phyloP scores from a whole-genome alignment of 2,329 filamentous ascomycete species.

The Pseudocercospora fijiensis region DNA sequence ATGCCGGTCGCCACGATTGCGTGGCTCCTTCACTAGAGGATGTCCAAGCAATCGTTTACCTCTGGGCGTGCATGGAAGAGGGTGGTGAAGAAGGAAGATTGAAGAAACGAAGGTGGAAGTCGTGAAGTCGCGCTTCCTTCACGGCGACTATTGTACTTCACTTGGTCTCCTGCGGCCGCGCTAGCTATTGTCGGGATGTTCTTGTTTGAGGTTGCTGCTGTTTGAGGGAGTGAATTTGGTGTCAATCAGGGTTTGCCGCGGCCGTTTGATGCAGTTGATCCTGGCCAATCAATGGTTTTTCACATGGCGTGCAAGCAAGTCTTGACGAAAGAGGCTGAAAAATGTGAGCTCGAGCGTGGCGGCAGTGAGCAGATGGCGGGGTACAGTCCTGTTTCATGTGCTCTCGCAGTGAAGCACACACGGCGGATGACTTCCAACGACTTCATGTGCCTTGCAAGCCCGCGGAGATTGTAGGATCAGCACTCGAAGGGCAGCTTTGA shows the following conservation, averaged over 20 bases:
- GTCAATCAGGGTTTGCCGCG: constrained; percentile 8
- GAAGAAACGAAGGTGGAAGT: background rate
- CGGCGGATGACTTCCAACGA: background rate
- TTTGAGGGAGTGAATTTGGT: constrained; percentile 7
- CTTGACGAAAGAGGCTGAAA: constrained; percentile 5
- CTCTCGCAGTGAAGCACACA: background rate
- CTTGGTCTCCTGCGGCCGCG: background rate
- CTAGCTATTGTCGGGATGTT: constrained; percentile 4
- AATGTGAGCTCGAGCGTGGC: background rate
- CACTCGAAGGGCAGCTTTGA: background rate
- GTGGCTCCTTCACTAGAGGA: constrained; percentile 6
- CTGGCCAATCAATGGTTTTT: background rate
- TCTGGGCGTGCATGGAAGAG: constrained; percentile 3
- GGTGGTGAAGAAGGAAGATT: background rate
- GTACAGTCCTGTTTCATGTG: constrained; percentile 1
- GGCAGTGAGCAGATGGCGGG: background rate
- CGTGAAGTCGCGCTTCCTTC: background rate
- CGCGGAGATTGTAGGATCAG: background rate
- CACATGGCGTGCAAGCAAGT: background rate
- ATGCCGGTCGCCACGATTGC: constrained; percentile 9
- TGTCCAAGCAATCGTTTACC: constrained; percentile 6
- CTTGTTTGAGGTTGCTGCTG: constrained; percentile 4
- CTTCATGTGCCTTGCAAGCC: constrained; percentile 3
- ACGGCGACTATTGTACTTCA: constrained; percentile 4
- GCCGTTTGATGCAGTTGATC: background rate